These are phyloP conservation scores for Fonsecaea multimorphosa DNA, from an alignment of 2,329 filamentous ascomycete genomes.

Conservation along the genomic window DNA sequence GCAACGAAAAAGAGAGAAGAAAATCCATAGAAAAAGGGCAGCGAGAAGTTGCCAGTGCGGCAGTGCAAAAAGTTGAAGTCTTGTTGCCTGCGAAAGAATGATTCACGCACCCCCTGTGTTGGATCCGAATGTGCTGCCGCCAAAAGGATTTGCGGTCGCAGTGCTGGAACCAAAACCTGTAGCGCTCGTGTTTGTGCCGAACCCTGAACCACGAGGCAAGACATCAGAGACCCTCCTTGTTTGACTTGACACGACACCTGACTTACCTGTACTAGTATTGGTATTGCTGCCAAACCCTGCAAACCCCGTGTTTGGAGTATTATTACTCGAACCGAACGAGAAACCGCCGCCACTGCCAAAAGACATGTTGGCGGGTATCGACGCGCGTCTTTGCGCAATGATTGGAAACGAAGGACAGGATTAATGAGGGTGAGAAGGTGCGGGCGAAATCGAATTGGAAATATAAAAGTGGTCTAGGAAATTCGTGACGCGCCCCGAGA, in stretches of 20 bases:
- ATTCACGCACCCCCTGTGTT: slow-evolving; percentile 31
- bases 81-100: slow-evolving; percentile 2
- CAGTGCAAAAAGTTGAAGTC: slow-evolving; percentile 13
- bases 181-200: slow-evolving; percentile 36
- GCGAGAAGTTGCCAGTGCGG: not conserved
- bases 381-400: slow-evolving; percentile 37
- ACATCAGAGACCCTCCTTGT: slow-evolving; percentile 16
- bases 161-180: slow-evolving; percentile 38
- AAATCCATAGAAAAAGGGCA: not conserved
- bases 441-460: slow-evolving; percentile 17
- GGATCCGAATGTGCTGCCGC: slow-evolving; percentile 35
- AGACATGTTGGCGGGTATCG: slow-evolving; percentile 38
- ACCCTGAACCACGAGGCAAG: slow-evolving; percentile 27
- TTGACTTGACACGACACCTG: slow-evolving; percentile 7
- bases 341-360: slow-evolving; percentile 37
- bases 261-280: slow-evolving; percentile 36
- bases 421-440: slow-evolving; percentile 16
- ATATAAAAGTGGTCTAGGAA: slow-evolving; percentile 19
- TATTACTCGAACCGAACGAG: slow-evolving; percentile 35
- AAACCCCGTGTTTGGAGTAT: slow-evolving; percentile 33
- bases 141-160: slow-evolving; percentile 37
- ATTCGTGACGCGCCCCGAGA: slow-evolving; percentile 32
- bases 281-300: slow-evolving; percentile 39
- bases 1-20: not conserved
- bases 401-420: slow-evolving; percentile 12